A percentile compares a stretch with the other conserved stretches of the same genome.
phyloP scores from a whole-genome alignment of 257 asterid species.

The Jacaranda copaia region DNA sequence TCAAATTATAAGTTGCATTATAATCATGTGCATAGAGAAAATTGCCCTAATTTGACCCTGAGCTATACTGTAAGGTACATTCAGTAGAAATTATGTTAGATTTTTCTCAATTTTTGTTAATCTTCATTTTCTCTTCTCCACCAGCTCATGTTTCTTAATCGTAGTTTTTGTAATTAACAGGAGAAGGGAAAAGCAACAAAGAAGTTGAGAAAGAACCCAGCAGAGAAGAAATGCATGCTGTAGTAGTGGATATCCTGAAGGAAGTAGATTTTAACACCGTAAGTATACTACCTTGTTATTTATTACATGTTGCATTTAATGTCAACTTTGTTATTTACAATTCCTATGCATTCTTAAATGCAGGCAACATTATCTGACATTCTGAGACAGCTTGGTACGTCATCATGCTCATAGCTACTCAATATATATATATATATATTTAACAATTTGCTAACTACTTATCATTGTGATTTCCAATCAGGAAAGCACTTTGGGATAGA shows the following conservation, averaged over 20 bases:
- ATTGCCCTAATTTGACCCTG: not conserved
- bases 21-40: not conserved
- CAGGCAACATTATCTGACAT: conserved; percentile 95
- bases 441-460: conserved; percentile 23
- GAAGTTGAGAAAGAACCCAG: conserved; percentile 66
- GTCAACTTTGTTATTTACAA: conserved; percentile 29
- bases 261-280: conserved; percentile 87
- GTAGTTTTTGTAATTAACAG: conserved; percentile 36
- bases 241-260: conserved; percentile 68
- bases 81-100: not conserved
- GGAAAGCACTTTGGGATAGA: conserved; percentile 72
- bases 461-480: conserved; percentile 34
- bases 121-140: not conserved
- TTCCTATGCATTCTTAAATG: conserved; percentile 36
- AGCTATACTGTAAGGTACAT: not conserved
- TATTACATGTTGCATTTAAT: not conserved
- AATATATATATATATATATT: too few relatives aligned
- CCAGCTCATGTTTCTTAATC: conserved; percentile 10
- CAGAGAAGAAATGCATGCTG: conserved; percentile 70
- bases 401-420: conserved; percentile 2
- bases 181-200: conserved; percentile 53
- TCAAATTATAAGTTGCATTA: conserved; percentile 5
- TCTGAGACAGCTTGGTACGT: conserved; percentile 82
- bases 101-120: not conserved
- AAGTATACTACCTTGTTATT: conserved; percentile 42